Percentiles rank a stretch among this genome's conserved stretches.
phyloP scores from a whole-genome alignment of 2,329 filamentous ascomycete species.

The Chaetomium strumarium region DNA sequence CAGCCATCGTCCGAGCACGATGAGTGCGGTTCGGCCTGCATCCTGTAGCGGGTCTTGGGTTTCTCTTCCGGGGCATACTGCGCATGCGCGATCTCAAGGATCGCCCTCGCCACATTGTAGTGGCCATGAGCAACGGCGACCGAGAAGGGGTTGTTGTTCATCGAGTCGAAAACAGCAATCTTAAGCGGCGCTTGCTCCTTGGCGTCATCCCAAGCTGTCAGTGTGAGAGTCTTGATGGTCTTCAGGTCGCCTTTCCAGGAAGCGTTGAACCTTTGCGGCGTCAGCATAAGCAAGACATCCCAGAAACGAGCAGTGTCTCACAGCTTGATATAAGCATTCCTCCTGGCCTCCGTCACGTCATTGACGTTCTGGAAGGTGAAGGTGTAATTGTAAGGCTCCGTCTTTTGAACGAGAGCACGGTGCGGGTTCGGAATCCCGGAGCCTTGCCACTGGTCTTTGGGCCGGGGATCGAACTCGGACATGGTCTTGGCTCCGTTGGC shows the following conservation, averaged over 20 bases:
- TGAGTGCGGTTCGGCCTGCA: slow-evolving; percentile 28
- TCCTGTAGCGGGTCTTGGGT: slow-evolving; percentile 44
- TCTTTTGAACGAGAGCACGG: slow-evolving; percentile 11
- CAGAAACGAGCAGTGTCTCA: slow-evolving; percentile 34
- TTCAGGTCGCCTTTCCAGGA: slow-evolving; percentile 65
- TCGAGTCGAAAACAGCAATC: slow-evolving; percentile 52
- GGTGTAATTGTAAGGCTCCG: slow-evolving; percentile 40
- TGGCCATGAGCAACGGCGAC: slow-evolving; percentile 64
- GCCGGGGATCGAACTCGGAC: slow-evolving; percentile 58
- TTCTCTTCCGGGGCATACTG: slow-evolving; percentile 59
- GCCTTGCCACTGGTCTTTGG: not conserved
- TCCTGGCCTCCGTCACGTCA: slow-evolving; percentile 50
- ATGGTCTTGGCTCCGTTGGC: slow-evolving; percentile 61
- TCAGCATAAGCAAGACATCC: slow-evolving; percentile 19
- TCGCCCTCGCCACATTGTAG: slow-evolving; percentile 53
- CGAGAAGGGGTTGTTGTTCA: slow-evolving; percentile 55
- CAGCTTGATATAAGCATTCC: slow-evolving; percentile 57
- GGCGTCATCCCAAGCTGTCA: slow-evolving; percentile 51
- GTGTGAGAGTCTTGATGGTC: slow-evolving; percentile 58
- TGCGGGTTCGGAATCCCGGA: not conserved
- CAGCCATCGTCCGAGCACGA: slow-evolving; percentile 31
- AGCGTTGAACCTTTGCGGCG: slow-evolving; percentile 56
- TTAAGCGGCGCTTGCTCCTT: slow-evolving; percentile 54
- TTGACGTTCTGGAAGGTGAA: slow-evolving; percentile 49
- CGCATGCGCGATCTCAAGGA: slow-evolving; percentile 64